phyloP scores from a whole-genome alignment of 2,329 filamentous ascomycete genomes.

The Fusarium algeriense region DNA sequence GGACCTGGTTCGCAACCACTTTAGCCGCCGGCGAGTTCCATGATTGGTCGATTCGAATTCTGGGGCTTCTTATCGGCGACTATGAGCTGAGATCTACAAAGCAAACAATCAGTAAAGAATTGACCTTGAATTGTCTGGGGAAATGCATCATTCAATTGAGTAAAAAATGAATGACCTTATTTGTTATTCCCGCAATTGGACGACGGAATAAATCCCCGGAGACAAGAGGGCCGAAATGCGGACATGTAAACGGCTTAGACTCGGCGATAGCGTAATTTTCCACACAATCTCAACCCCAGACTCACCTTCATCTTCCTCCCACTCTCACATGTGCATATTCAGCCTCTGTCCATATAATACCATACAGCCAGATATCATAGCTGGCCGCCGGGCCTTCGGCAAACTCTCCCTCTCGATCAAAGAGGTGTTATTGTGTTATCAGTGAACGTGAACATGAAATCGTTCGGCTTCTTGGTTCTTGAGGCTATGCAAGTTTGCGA shows the following conservation, averaged over 20 bases:
- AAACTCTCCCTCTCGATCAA: not conserved
- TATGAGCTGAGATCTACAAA: not conserved
- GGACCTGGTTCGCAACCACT: not conserved
- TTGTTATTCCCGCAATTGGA: not conserved
- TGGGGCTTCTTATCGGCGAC: slow-evolving; percentile 16
- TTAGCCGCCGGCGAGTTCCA: slow-evolving; percentile 14
- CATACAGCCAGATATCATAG: not conserved
- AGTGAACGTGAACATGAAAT: slow-evolving; percentile 26
- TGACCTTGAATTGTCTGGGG: not conserved
- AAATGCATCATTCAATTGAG: not conserved
- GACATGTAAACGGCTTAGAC: slow-evolving; percentile 27
- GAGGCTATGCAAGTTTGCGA: slow-evolving; percentile 21
- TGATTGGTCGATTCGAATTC: slow-evolving; percentile 24
- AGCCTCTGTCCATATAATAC: not conserved
- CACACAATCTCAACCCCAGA: not conserved
- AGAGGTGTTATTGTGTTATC: slow-evolving; percentile 5
- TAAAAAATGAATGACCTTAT: not conserved
- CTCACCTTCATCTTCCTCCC: not conserved
- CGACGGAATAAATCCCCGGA: not conserved
- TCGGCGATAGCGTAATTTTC: slow-evolving; percentile 30
- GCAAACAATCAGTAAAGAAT: slow-evolving; percentile 4
- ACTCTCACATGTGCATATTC: not conserved
- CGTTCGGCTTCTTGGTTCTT: slow-evolving; percentile 4
- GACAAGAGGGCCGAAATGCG: slow-evolving; percentile 13
- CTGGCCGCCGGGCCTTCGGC: slow-evolving; percentile 29